Base-by-base conservation (phyloP, 768 basidiomycete species). In the Lentinula aciculospora region DNA sequence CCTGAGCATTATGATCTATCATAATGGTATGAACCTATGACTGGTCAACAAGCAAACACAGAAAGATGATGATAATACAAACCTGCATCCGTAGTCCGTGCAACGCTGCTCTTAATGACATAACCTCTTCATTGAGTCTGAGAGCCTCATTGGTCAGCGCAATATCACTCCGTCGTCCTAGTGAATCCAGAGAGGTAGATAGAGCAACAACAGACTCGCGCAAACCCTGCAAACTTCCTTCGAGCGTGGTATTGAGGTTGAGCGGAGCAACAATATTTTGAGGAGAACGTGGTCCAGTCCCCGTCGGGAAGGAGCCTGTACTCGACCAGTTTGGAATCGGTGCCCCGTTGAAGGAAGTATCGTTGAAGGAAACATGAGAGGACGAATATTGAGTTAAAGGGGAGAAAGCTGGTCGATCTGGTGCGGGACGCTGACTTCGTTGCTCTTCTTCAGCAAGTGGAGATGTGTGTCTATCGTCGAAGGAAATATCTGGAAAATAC, bases 21-120 rank as follows among this genome's bases (percentile, higher is more conserved):
- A 90, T 85, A 60, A 90, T 80, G 47, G 80, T 77, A 64, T 89
- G 88, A 54, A 85, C 68, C 82, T 85, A 39, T 36, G 64, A 57
- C 56, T 60, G 58, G 61, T 61, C 57, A 63, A 57, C 62, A 58
- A 27, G 1, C 31, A 51, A 58, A 34, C 25, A 21, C 21, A 19
- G 47, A 27, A 27, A 50, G 15, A 2, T 2, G 0, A 23, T 23
- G 17, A 32, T 15, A 58, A 12, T 25, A 70, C 79, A 12, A 57
- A 89, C 85, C 81, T 92, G 90, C 78, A 92, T 87, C 56, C 90
- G 77, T 46, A 93, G 68, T 2, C 89, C 90, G 61, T 92, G 87
- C 42, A 92, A 75, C 51, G 78, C 82, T 23, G 80, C 86, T 51
- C 86, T 78, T 49, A 93, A 64, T 21, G 84, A 82, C 63, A 83